Conservation (phyloP, 2,329 filamentous ascomycete genomes). For the Aureobasidium sp. region DNA sequence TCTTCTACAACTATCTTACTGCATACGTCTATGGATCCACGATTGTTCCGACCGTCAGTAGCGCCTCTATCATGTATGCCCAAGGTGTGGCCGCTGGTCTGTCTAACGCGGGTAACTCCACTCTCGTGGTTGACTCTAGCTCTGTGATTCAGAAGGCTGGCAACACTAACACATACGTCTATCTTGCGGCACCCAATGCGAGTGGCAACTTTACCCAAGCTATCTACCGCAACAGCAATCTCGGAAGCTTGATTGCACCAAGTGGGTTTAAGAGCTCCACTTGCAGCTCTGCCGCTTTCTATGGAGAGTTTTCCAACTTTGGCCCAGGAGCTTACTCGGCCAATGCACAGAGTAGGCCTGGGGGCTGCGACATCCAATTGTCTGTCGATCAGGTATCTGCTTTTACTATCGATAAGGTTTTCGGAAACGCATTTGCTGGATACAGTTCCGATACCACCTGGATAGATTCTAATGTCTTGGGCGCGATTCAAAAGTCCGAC, state of each 20-base stretch:
- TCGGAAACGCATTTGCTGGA: slow-evolving; percentile 28
- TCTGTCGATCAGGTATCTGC: slow-evolving; percentile 28
- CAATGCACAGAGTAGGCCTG: slow-evolving; percentile 28
- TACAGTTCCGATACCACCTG: slow-evolving; percentile 30
- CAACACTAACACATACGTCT: slow-evolving; percentile 28
- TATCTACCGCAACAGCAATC: slow-evolving; percentile 33
- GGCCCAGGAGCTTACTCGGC: slow-evolving; percentile 33
- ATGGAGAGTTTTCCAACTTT: slow-evolving; percentile 35
- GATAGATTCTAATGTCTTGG: slow-evolving; percentile 31
- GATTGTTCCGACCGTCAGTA: slow-evolving; percentile 32
- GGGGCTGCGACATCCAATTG: slow-evolving; percentile 28
- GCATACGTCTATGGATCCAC: slow-evolving; percentile 38
- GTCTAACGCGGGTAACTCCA: slow-evolving; percentile 7
- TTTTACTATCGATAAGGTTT: slow-evolving; percentile 30
- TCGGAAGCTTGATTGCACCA: slow-evolving; percentile 33
- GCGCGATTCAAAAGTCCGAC: slow-evolving; percentile 27
- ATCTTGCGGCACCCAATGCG: slow-evolving; percentile 34
- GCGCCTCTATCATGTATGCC: slow-evolving; percentile 25
- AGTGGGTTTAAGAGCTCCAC: slow-evolving; percentile 29
- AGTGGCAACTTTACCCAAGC: slow-evolving; percentile 29
- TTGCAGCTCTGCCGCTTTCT: slow-evolving; percentile 24
- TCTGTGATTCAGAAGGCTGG: slow-evolving; percentile 15
- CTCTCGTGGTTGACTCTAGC: slow-evolving; percentile 17
- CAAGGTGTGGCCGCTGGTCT: slow-evolving; percentile 15
- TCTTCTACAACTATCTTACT: slow-evolving; percentile 34